These are phyloP conservation scores for Argentina anserina DNA, from an alignment of 306 rosid genomes.

Conservation along the genomic window DNA sequence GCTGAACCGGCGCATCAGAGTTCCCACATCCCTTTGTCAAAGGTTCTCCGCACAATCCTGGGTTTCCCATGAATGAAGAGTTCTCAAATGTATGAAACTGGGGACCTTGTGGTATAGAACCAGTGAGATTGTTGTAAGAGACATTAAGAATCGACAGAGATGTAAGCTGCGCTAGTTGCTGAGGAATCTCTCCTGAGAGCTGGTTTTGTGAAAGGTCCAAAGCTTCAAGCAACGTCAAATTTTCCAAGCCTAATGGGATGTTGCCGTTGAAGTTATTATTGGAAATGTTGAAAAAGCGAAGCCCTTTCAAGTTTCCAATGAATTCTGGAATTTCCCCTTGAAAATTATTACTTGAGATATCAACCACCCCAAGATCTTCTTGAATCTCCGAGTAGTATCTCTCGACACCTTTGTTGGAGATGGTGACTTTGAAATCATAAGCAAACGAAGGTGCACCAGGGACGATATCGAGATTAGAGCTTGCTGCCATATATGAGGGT, in stretches of 20 bases:
- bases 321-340: neutral
- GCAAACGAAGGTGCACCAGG: accelerated
- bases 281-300: neutral
- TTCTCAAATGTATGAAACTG: constrained; percentile 2
- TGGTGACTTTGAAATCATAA: neutral
- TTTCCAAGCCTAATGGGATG: neutral
- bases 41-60: neutral
- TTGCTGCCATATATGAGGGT: neutral
- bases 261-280: neutral
- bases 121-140: neutral
- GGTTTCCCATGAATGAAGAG: neutral
- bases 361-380: neutral
- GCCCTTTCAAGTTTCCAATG: neutral
- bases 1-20: neutral
- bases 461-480: neutral
- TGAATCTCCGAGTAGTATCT: neutral
- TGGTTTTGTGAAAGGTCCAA: neutral
- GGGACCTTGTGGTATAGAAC: constrained; percentile 13
- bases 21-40: neutral
- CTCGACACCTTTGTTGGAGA: neutral
- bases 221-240: neutral
- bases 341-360: neutral
- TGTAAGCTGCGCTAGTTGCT: neutral
- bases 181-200: constrained; percentile 11
- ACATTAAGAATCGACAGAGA: neutral